Evolutionary conservation across 371 early-diverging fungal species (phyloP), one percentile per base, ranked within the genome.

Genomic region (Actinomortierella wolfii): DNA sequence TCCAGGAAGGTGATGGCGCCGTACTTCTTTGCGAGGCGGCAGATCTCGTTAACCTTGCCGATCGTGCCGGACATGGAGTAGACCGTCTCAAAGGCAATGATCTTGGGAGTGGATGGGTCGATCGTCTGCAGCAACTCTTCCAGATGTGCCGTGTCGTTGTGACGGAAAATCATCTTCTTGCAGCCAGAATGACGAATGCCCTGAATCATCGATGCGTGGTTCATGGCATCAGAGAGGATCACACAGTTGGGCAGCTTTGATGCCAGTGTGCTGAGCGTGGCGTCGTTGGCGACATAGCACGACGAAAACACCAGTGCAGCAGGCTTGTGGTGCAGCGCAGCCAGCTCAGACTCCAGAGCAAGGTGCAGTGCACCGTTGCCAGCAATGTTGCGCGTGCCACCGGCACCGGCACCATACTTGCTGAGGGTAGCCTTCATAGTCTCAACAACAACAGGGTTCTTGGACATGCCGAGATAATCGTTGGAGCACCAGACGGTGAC

Each of bases 401-500:
- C 99, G 15, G 98, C 97, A 57, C 99, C 99, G 47, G 99, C 94
- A 42, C 99, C 99, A 77, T 98, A 97, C 65, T 85, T 92, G 81
- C 95, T 92, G 61, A 97, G 74, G 20, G 97, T 92, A 2, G 81
- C 85, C 91, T 94, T 95, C 96, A 98, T 97, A 43, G 89, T 83
- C 20, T 94, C 90, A 25, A 89, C 80, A 42, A 97, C 94, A 14
- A 84, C 76, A 15, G 95, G 94, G 78, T 89, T 89, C 79, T 92
- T 89, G 49, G 90, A 87, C 94, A 96, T 96, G 44, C 97, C 98
- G 52, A 98, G 85, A 77, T 98, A 98, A 78, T 98, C 98, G 83
- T 98, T 98, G 66, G 94, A 92, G 81, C 98, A 98, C 98, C 98
- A 98, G 48, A 98, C 98, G 11, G 97, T 96, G 46, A 98, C 98